These are phyloP conservation scores for Aspergillus avenaceus DNA, from an alignment of 495 filamentous ascomycete species.

Conservation along the genomic window DNA sequence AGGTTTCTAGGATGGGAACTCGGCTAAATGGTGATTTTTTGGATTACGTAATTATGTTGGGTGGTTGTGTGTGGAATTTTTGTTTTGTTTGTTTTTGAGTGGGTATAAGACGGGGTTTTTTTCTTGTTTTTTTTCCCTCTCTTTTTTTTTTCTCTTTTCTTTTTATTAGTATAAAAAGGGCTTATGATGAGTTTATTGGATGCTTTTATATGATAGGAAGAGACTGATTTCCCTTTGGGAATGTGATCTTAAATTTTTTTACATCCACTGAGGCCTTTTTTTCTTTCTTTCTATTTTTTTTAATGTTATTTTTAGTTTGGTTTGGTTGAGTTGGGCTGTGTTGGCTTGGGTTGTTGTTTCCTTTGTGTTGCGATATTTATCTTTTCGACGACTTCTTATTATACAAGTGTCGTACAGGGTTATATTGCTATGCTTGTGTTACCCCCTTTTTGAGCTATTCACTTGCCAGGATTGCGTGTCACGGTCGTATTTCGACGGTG, in stretches of 20 bases:
- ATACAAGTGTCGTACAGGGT: no score
- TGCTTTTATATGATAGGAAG: slow-evolving; percentile 56
- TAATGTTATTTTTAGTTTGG: background rate
- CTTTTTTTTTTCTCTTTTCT: slow-evolving; percentile 17
- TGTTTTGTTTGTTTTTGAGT: no score
- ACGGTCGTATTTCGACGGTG: no score
- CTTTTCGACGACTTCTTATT: no score
- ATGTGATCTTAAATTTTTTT: slow-evolving; percentile 50
- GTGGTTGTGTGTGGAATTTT: no score
- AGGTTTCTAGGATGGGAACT: no score
- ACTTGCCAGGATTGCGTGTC: no score
- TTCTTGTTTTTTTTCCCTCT: slow-evolving; percentile 7
- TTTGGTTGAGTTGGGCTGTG: background rate
- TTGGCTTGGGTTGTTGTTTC: slow-evolving; percentile 3
- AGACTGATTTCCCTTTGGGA: slow-evolving; percentile 51
- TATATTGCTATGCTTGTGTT: no score
- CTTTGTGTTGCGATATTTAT: background rate
- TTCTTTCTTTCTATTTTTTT: slow-evolving; percentile 11
- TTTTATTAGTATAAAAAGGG: slow-evolving; percentile 31
- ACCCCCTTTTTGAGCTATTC: no score
- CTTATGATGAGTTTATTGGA: slow-evolving; percentile 52
- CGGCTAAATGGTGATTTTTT: background rate
- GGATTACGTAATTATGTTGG: background rate
- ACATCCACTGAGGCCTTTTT: slow-evolving; percentile 42
- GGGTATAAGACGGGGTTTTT: slow-evolving; percentile 1